Evolutionary conservation across 305 asterid genomes (phyloP).

Genomic region (Solanum hybrid): DNA sequence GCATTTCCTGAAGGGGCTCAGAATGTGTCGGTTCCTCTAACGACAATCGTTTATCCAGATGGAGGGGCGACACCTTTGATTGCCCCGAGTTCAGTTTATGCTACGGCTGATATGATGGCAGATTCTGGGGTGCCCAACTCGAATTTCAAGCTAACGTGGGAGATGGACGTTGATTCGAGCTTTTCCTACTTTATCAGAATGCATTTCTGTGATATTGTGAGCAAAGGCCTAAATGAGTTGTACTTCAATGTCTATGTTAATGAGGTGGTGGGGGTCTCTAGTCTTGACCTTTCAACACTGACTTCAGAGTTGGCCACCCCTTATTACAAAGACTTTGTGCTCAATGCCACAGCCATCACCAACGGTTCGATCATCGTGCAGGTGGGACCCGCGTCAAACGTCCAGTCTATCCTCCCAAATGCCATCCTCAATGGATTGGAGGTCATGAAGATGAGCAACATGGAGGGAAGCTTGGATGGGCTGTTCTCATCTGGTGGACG

Average conservation of each 20-base stretch:
- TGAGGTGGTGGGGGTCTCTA: conserved; percentile 38
- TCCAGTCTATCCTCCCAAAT: conserved; percentile 39
- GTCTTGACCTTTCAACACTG: conserved; percentile 70
- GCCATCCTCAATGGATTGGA: conserved; percentile 82
- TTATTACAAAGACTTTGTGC: conserved; percentile 63
- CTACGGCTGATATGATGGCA: conserved; percentile 76
- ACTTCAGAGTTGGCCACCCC: conserved; percentile 60
- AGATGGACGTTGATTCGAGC: conserved; percentile 59
- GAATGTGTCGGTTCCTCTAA: conserved; percentile 42
- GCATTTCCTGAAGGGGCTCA: conserved; percentile 49
- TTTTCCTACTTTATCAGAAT: conserved; percentile 66
- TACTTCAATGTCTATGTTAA: conserved; percentile 83
- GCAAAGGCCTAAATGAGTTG: conserved; percentile 61
- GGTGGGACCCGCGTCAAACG: conserved; percentile 55
- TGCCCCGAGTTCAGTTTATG: conserved; percentile 57
- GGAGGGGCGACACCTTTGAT: conserved; percentile 70
- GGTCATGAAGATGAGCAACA: conserved; percentile 83
- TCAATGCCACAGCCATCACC: conserved; percentile 52
- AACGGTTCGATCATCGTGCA: conserved; percentile 47
- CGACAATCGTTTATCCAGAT: conserved; percentile 31
- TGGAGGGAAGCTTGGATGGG: conserved; percentile 75
- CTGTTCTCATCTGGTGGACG: conserved; percentile 41
- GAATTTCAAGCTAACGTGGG: conserved; percentile 79
- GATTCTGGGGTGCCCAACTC: conserved; percentile 53
- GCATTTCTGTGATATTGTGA: conserved; percentile 88